Evolutionary conservation across 441 rosid species (phyloP).

Genomic region (Eutrema salsugineum): DNA sequence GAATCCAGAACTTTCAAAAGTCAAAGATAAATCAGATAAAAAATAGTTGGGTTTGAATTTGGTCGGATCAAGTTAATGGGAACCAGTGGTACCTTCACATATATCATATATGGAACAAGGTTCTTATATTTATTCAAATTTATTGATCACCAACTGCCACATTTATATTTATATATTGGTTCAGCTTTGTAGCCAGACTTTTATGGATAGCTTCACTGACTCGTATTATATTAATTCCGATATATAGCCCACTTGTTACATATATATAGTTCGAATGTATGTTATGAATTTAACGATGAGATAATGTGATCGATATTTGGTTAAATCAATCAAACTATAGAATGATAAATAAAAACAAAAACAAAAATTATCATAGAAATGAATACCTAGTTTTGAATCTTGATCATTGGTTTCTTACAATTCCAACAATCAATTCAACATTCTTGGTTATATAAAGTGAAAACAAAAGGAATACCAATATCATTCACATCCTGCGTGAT

Average conservation of each 20-base stretch:
- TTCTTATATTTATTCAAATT: slow-evolving; percentile 5
- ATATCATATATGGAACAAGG: slow-evolving; percentile 1
- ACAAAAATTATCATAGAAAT: not conserved
- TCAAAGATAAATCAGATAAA: not conserved
- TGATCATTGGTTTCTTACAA: not conserved
- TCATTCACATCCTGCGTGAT: not conserved
- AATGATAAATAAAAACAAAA: too few relatives aligned
- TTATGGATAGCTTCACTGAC: slow-evolving; percentile 6
- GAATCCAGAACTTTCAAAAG: not conserved
- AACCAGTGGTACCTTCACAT: slow-evolving; percentile 20
- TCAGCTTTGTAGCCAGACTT: slow-evolving; percentile 16
- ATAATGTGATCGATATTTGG: not conserved
- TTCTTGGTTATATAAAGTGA: not conserved
- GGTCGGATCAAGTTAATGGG: slow-evolving; percentile 26
- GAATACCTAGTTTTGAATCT: not conserved
- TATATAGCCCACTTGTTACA: not conserved
- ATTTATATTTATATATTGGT: slow-evolving; percentile 10
- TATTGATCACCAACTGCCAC: slow-evolving; percentile 17
- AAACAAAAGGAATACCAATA: too few relatives aligned
- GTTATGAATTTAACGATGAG: not conserved
- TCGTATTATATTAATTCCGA: not conserved
- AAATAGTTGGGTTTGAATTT: slow-evolving; percentile 6
- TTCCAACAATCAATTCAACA: not conserved
- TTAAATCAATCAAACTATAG: not conserved
- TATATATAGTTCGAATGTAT: not conserved